These are phyloP conservation scores for Fusarium newnesense DNA, from an alignment of 2,329 filamentous ascomycete species.

Conservation along the genomic window DNA sequence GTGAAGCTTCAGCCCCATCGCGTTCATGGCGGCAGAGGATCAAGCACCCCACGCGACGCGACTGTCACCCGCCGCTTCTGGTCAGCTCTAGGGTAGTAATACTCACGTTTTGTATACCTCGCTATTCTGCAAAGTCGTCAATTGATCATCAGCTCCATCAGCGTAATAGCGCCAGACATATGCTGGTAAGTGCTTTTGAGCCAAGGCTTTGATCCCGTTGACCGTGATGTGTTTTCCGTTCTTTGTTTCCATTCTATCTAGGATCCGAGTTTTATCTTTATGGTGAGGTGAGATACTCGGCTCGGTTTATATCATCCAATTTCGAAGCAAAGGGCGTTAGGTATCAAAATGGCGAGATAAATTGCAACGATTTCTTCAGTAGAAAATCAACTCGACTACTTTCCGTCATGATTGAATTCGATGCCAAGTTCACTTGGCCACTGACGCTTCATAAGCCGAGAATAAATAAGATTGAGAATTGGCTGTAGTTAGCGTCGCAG, in stretches of 20 bases:
- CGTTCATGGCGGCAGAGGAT: too few species aligned
- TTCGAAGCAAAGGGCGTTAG: too few species aligned
- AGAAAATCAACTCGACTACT: too few species aligned
- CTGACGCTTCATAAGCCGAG: too few species aligned
- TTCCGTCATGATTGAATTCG: too few species aligned
- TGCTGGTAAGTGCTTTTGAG: too few species aligned
- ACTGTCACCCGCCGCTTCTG: background rate
- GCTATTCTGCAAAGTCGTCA: background rate
- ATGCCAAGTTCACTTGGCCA: too few species aligned
- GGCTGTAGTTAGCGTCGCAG: background rate
- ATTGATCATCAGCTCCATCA: background rate
- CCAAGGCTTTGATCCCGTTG: background rate
- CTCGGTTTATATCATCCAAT: too few species aligned
- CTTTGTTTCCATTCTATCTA: background rate
- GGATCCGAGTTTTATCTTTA: too few species aligned
- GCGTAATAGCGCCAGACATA: background rate
- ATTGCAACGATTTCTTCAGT: background rate
- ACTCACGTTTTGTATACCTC: background rate
- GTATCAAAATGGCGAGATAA: rapidly evolving
- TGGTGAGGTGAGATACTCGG: too few species aligned
- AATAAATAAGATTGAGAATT: background rate
- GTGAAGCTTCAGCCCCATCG: background rate
- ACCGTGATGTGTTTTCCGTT: rapidly evolving
- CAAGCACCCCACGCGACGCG: too few species aligned
- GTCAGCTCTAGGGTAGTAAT: background rate